These are phyloP conservation scores for Alternaria sp. DNA, from an alignment of 2,329 filamentous ascomycete genomes.

Conservation along the genomic window DNA sequence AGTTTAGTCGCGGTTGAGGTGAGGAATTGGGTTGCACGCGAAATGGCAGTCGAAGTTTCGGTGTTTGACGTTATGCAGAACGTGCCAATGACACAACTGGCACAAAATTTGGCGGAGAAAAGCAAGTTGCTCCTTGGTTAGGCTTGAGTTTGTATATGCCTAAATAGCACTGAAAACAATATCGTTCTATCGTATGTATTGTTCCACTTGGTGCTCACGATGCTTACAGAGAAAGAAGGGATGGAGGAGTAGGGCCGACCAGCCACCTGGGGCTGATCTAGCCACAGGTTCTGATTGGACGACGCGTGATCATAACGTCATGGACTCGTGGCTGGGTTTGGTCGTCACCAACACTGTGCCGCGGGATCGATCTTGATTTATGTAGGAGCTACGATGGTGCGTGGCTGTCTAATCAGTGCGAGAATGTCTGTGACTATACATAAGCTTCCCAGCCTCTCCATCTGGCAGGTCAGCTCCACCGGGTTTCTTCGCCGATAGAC, in stretches of 20 bases:
- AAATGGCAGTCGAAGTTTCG: constrained; percentile 11
- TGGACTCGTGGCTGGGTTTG: constrained; percentile 2
- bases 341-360: background rate
- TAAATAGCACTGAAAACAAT: background rate
- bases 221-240: background rate
- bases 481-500: background rate
- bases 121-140: constrained; percentile 12
- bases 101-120: constrained; percentile 17
- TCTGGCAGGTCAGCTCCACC: background rate
- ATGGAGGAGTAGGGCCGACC: background rate
- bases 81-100: constrained; percentile 15
- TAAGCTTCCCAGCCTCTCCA: background rate
- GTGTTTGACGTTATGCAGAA: constrained; percentile 22
- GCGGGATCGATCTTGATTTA: background rate
- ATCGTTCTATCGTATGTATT: background rate
- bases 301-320: constrained; percentile 11
- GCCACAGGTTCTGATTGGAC: constrained; percentile 14
- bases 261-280: constrained; percentile 2
- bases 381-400: background rate
- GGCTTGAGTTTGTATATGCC: background rate
- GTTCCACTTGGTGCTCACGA: background rate
- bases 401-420: background rate
- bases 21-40: constrained; percentile 20
- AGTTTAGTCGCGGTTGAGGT: constrained; percentile 32
- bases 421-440: background rate